A percentile compares a stretch with the other conserved stretches of the same genome.
These are phyloP conservation scores for Fusarium piperis DNA, from an alignment of 2,329 filamentous ascomycete species.

Conservation along the genomic window DNA sequence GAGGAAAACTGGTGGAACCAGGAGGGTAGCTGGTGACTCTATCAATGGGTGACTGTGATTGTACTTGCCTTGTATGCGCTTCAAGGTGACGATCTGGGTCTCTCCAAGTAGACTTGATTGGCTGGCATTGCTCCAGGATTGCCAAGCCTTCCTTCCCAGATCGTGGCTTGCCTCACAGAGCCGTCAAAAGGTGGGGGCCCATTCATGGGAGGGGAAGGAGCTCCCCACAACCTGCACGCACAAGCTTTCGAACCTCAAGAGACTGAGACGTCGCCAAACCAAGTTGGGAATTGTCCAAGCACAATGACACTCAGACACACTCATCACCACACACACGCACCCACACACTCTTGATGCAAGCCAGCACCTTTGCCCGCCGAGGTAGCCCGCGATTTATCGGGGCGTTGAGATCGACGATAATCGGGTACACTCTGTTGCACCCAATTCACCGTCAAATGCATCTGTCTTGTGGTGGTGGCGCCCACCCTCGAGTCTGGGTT, in stretches of 20 bases:
- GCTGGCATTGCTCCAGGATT: background rate
- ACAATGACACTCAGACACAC: background rate
- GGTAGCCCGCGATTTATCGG: constrained; percentile 1
- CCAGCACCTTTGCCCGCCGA: background rate
- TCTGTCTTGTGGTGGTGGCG: background rate
- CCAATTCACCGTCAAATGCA: background rate
- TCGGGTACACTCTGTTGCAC: background rate
- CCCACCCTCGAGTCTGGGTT: background rate
- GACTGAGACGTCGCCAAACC: background rate
- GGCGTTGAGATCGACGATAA: constrained; percentile 4
- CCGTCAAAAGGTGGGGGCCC: background rate
- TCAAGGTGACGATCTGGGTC: background rate
- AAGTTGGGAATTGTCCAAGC: constrained; percentile 1
- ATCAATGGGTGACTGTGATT: background rate
- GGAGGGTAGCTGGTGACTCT: background rate
- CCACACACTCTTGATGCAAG: background rate
- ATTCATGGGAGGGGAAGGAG: background rate
- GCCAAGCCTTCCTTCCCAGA: background rate
- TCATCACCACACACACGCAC: background rate
- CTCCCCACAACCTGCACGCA: background rate
- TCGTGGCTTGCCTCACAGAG: background rate
- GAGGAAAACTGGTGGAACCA: background rate
- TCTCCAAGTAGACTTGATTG: background rate
- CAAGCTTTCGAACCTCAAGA: background rate
- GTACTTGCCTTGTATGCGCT: background rate